A percentile compares a stretch with the other conserved stretches of the same genome.
These are phyloP conservation scores for Breviolum minutum DNA, from an alignment of 73 alveolate genomes.

Conservation along the genomic window DNA sequence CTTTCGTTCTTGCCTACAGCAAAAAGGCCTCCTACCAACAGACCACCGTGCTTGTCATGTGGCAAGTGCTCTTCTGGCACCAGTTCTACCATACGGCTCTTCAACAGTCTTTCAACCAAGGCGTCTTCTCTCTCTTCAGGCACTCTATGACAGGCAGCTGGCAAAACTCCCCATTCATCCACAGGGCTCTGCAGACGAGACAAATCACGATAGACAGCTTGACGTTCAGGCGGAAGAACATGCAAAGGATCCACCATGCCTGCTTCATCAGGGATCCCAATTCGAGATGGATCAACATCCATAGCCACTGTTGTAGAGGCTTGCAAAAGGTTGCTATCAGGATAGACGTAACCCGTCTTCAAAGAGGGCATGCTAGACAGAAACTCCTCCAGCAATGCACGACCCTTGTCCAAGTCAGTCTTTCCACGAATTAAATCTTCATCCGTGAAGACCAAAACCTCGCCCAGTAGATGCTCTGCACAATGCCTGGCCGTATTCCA, in stretches of 20 bases:
- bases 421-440: neutral
- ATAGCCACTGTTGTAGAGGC: neutral
- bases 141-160: neutral
- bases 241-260: slow-evolving; percentile 27
- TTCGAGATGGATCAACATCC: slow-evolving; percentile 13
- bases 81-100: neutral
- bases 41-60: neutral
- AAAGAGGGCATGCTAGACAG: neutral
- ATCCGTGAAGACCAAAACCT: neutral
- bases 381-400: neutral
- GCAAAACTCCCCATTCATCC: neutral
- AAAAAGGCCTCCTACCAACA: neutral
- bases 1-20: neutral
- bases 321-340: neutral
- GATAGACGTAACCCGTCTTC: neutral
- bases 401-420: neutral
- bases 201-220: neutral
- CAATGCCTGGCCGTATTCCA: neutral
- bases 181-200: neutral
- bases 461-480: slow-evolving; percentile 37
- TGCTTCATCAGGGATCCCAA: slow-evolving; percentile 28
- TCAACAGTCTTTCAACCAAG: neutral
- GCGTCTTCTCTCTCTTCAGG: neutral
- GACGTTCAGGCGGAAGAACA: neutral
- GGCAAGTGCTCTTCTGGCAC: slow-evolving; percentile 17